A percentile compares a stretch with the other conserved stretches of the same genome.
Conservation (phyloP, 164 flowering plant genomes). For the Liquidambar formosana region DNA sequence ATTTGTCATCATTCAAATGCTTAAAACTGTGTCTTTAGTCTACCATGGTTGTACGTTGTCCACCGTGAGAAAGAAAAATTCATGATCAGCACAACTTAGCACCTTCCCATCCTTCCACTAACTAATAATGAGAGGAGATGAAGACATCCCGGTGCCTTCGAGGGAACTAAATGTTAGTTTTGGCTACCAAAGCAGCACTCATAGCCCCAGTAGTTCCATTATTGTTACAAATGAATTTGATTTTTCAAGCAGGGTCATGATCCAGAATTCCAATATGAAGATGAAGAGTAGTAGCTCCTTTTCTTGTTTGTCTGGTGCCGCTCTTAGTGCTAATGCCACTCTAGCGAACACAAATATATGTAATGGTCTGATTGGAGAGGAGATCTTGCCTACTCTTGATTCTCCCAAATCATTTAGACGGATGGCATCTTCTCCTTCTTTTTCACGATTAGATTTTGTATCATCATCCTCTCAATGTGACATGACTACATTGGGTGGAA, state of each 20-base stretch:
- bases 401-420: constrained; percentile 81
- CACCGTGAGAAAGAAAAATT: background rate
- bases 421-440: constrained; percentile 70
- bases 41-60: background rate
- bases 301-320: constrained; percentile 89
- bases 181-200: constrained; percentile 71
- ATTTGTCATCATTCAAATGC: background rate
- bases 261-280: constrained; percentile 15
- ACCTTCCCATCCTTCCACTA: background rate
- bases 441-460: constrained; percentile 63
- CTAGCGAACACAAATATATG: constrained; percentile 87
- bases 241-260: constrained; percentile 25
- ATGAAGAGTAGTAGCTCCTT: constrained; percentile 54
- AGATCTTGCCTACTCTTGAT: constrained; percentile 78
- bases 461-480: constrained; percentile 75
- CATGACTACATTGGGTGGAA: constrained; percentile 67
- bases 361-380: constrained; percentile 77
- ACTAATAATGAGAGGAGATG: constrained; percentile 22
- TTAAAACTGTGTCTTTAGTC: background rate
- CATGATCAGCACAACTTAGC: background rate
- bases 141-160: constrained; percentile 17
- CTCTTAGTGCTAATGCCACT: constrained; percentile 87
- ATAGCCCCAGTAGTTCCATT: constrained; percentile 17
- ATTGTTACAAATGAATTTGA: constrained; percentile 35
- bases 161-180: constrained; percentile 74